phyloP scores from a whole-genome alignment of 139 green algal genomes.

The Volvox reticuliferus region DNA sequence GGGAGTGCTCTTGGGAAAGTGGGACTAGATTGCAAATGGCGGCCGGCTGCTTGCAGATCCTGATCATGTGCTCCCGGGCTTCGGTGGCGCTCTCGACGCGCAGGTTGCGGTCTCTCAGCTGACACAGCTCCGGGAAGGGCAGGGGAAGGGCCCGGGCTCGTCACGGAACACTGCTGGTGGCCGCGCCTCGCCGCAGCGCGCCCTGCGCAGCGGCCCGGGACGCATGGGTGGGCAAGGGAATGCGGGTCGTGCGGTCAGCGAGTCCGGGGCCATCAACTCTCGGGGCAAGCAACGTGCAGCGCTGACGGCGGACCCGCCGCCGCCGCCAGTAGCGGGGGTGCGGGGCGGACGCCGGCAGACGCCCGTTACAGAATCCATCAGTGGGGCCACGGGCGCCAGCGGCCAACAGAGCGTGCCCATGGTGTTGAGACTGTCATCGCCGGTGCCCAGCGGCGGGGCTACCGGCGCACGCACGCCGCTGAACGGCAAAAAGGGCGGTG shows the following conservation, averaged over 20 bases:
- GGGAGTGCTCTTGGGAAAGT: too few species aligned
- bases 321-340: slow-evolving; percentile 10
- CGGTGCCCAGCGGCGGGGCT: background rate
- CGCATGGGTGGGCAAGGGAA: background rate
- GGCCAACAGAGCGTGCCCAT: background rate
- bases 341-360: background rate
- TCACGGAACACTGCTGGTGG: background rate
- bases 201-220: background rate
- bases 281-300: background rate
- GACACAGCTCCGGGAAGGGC: background rate
- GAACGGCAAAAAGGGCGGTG: background rate
- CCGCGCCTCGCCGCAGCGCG: slow-evolving; percentile 6
- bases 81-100: background rate
- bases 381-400: background rate
- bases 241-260: slow-evolving; percentile 7
- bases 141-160: background rate
- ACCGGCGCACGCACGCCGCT: background rate
- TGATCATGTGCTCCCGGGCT: too few species aligned
- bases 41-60: too few species aligned
- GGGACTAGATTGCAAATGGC: too few species aligned
- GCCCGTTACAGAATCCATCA: background rate
- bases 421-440: background rate
- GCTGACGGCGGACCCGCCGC: slow-evolving; percentile 31
- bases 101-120: slow-evolving; percentile 32
- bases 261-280: background rate